A percentile compares a stretch with the other conserved stretches of the same genome.
Conservation (phyloP, 371 early-diverging fungal genomes). For the Haplosporangium sp. region DNA sequence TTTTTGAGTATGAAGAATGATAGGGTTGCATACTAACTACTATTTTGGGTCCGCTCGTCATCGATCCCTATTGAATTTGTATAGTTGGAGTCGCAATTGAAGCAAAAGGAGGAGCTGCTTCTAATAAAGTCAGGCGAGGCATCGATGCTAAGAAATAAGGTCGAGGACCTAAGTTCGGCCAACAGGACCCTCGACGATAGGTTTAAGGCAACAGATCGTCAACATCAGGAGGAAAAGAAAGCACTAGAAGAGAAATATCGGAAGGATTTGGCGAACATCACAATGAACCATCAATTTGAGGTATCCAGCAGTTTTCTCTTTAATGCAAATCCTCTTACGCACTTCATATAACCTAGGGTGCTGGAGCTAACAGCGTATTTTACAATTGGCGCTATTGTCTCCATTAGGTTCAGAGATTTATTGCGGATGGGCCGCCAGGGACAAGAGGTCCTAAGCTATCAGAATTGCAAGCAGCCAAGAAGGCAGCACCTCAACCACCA, state of each 20-base stretch:
- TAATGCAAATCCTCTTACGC: neutral
- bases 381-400: neutral
- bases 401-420: slow-evolving; percentile 13
- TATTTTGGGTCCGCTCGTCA: neutral
- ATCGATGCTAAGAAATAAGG: slow-evolving; percentile 21
- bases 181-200: slow-evolving; percentile 3
- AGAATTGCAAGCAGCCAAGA: slow-evolving; percentile 4
- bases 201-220: slow-evolving; percentile 3
- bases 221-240: slow-evolving; percentile 9
- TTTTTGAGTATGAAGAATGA: neutral
- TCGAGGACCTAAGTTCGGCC: slow-evolving; percentile 5
- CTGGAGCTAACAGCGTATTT: neutral
- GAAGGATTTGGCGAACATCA: slow-evolving; percentile 19
- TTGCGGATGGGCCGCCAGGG: slow-evolving; percentile 5
- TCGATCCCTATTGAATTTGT: neutral
- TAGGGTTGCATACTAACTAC: neutral
- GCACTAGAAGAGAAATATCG: slow-evolving; percentile 21
- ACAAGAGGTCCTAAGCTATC: slow-evolving; percentile 3
- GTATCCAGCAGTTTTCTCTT: neutral
- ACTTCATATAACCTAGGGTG: neutral
- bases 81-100: slow-evolving; percentile 26
- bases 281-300: slow-evolving; percentile 39
- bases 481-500: neutral
- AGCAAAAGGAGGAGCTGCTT: slow-evolving; percentile 17
- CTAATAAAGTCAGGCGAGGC: slow-evolving; percentile 29